phyloP scores from a whole-genome alignment of 129 eudicot genomes.

The Smallanthus sonchifolius region DNA sequence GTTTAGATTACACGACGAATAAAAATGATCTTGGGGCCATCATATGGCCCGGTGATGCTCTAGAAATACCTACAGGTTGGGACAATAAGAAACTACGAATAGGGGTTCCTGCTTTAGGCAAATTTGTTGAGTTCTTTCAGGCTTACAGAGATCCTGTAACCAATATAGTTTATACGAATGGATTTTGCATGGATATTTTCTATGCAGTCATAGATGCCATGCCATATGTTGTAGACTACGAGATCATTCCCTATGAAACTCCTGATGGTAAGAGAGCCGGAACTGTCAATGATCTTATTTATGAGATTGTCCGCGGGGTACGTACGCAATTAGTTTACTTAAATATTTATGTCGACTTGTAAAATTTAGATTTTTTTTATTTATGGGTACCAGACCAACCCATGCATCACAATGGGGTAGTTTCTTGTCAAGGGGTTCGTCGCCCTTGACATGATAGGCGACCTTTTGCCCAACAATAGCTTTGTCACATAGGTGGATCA shows the following conservation, averaged over 20 bases:
- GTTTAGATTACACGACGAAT: neutral
- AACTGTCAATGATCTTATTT: conserved; percentile 18
- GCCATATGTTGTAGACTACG: conserved; percentile 27
- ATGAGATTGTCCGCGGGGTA: conserved; percentile 35
- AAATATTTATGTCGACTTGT: too few relatives aligned
- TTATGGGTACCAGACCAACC: too few relatives aligned
- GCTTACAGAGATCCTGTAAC: conserved; percentile 15
- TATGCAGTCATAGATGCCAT: conserved; percentile 39
- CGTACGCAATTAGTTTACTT: neutral
- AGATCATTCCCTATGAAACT: conserved; percentile 34
- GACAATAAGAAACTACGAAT: conserved; percentile 37
- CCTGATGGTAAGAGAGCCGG: conserved; percentile 4
- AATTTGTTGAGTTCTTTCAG: conserved; percentile 39
- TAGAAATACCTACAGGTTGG: conserved; percentile 48
- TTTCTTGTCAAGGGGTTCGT: too few relatives aligned
- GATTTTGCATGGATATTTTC: conserved; percentile 54
- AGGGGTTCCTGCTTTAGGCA: conserved; percentile 41
- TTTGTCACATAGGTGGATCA: too few relatives aligned
- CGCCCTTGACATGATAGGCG: too few relatives aligned
- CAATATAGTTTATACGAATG: conserved; percentile 16
- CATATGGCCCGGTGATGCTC: conserved; percentile 59
- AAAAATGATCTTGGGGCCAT: conserved; percentile 30
- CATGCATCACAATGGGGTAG: too few relatives aligned
- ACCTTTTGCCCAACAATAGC: too few relatives aligned
- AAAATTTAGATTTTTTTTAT: too few relatives aligned